Percentiles rank a stretch among this genome's conserved stretches.
These are phyloP conservation scores for Penicillium verhagenii DNA, from an alignment of 495 filamentous ascomycete species.

Conservation along the genomic window DNA sequence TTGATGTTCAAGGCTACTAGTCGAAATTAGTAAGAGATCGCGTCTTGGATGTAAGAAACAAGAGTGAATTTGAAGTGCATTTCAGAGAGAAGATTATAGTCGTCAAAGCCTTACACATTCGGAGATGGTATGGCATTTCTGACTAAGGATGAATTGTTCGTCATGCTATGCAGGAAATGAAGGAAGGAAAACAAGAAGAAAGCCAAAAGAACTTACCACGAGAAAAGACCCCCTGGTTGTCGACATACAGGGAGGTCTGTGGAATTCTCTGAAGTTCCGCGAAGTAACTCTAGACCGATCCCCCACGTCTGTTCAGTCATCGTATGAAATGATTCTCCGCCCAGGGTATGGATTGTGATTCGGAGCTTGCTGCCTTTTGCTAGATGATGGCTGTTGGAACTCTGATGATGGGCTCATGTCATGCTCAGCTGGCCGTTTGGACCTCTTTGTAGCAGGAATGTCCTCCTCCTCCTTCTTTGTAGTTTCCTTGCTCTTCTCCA, in stretches of 20 bases:
- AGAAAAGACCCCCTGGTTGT: background rate
- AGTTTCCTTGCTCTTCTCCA: background rate
- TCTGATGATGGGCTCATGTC: slow-evolving; percentile 8
- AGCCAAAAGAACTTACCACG: background rate
- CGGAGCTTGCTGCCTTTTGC: background rate
- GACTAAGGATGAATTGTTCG: slow-evolving; percentile 53
- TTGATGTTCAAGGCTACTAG: background rate
- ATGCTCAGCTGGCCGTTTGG: background rate
- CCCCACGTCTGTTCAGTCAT: slow-evolving; percentile 42
- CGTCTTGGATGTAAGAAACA: background rate
- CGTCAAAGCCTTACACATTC: slow-evolving; percentile 34
- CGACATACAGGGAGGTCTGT: background rate
- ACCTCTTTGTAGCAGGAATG: background rate
- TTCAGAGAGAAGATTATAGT: slow-evolving; percentile 29
- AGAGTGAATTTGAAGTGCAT: background rate
- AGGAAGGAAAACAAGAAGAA: background rate
- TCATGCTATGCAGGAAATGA: slow-evolving; percentile 24
- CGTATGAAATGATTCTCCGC: slow-evolving; percentile 41
- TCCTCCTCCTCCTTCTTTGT: background rate
- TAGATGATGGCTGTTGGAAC: background rate
- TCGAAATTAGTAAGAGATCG: background rate
- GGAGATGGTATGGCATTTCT: slow-evolving; percentile 43
- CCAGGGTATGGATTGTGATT: slow-evolving; percentile 9
- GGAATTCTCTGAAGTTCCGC: background rate
- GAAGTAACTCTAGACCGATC: background rate